Evolutionary conservation across 306 rosid genomes (phyloP), one percentile per base, ranked within the genome.

Genomic region (Cicer pinnatifidum): DNA sequence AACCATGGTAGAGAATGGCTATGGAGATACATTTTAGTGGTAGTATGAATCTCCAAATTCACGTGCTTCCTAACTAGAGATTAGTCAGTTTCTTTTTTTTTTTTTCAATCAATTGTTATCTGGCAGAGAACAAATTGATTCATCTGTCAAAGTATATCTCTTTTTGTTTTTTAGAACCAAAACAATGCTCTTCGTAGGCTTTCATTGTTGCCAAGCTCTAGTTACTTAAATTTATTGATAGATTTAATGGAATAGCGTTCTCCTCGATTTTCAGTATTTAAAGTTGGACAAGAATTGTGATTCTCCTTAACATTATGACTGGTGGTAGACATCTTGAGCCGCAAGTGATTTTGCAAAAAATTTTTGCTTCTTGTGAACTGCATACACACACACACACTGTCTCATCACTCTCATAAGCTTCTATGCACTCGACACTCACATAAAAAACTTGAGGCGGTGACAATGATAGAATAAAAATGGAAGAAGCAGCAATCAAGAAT

Each of bases 161-260:
- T 60, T 62, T 62, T 73, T 60, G 82, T 72, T 13, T 38, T 53
- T 48, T 74, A 81, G 85, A 77, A 45, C 33, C n/a, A 5, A 45
- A 44, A 53, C 69, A 63, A 75, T 37, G 72, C 46, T 47, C 67
- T 54, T 59, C 9, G 11, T 77, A 81, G 78, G 68, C 39, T 44
- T 71, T 66, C 37, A 43, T 69, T 64, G 66, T 76, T 38, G 13
- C 64, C 16, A 72, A 67, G 67, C n/a, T 65, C 20, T 67, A 44
- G 11, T 47, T 17, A 45, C 69, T 70, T 38, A 8, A 68, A 59
- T 80, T 60, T 77, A 81, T 77, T 80, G 46, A 81, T 77, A 77
- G 46, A 80, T 72, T 71, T 76, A 73, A 71, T 67, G 72, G 65
- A 84, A 51, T 16, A 51, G 28, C 9, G 54, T 6, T 48, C 35